Conservation (phyloP, 2,329 filamentous ascomycete genomes). For the Graphiopsis chlorocephala region DNA sequence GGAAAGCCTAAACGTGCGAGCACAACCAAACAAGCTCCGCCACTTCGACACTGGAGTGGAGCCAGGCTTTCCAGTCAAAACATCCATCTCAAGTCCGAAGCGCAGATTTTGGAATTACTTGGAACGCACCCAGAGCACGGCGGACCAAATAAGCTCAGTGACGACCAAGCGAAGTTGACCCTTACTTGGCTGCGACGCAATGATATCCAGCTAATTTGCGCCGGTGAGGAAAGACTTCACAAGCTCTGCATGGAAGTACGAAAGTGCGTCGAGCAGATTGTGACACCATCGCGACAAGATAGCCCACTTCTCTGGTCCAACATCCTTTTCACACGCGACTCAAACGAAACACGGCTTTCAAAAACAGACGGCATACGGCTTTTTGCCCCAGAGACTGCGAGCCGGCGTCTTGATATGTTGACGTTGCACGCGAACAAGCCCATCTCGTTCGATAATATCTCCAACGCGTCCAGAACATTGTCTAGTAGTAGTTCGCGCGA, state of each 20-base stretch:
- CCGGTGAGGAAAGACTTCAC: constrained; percentile 91
- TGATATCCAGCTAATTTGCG: constrained; percentile 88
- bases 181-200: constrained; percentile 76
- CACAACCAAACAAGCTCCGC: constrained; percentile 39
- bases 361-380: not conserved
- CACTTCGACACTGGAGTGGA: constrained; percentile 42
- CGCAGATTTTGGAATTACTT: constrained; percentile 82
- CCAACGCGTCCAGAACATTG: constrained; percentile 28
- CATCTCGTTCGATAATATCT: constrained; percentile 27
- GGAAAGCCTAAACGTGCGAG: constrained; percentile 52
- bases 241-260: constrained; percentile 89
- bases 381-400: not conserved
- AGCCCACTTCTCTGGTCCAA: constrained; percentile 91
- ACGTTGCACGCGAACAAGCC: constrained; percentile 22
- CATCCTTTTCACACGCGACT: constrained; percentile 73
- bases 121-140: constrained; percentile 80
- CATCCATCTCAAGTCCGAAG: constrained; percentile 70
- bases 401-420: constrained; percentile 19
- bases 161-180: constrained; percentile 87
- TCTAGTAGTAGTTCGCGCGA: constrained; percentile 50
- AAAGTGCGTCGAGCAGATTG: constrained; percentile 77
- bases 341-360: not conserved
- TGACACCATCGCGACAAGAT: constrained; percentile 75
- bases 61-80: constrained; percentile 41
- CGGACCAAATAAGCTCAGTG: constrained; percentile 91